Conservation (phyloP, 306 rosid genomes). For the Crataegus laevigata region DNA sequence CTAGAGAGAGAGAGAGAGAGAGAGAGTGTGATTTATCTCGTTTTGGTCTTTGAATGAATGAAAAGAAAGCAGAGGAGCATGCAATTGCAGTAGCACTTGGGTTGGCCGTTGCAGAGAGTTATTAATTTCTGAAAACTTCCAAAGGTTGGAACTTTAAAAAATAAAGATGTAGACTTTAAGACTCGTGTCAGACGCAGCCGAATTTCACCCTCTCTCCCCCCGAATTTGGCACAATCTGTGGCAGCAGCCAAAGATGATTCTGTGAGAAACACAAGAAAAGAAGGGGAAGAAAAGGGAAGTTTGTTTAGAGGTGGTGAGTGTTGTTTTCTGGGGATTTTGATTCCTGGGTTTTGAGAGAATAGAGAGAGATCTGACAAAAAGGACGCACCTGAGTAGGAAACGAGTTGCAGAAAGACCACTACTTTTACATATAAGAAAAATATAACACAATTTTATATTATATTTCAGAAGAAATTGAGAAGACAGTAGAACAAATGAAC, state of each 20-base stretch:
- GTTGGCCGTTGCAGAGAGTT: conserved; percentile 1
- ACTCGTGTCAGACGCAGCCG: conserved; percentile 5
- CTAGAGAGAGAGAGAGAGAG: not conserved
- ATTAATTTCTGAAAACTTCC: not conserved
- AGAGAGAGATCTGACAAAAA: conserved; percentile 36
- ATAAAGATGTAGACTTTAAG: not conserved
- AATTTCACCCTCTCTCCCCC: not conserved
- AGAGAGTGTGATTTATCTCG: conserved; percentile 9
- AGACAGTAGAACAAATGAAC: not conserved
- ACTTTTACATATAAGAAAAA: not conserved
- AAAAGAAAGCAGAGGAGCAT: not conserved
- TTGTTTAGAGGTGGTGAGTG: not conserved
- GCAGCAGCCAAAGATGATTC: conserved; percentile 2
- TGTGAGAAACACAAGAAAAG: conserved; percentile 14
- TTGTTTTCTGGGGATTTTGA: conserved; percentile 5
- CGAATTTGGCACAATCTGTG: not conserved
- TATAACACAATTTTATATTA: not conserved
- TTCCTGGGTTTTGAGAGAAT: conserved; percentile 18
- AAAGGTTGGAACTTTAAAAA: not conserved
- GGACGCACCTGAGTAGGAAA: conserved; percentile 6
- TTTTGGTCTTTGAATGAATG: conserved; percentile 8
- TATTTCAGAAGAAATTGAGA: not conserved
- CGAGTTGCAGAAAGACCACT: not conserved
- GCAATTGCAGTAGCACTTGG: conserved; percentile 12
- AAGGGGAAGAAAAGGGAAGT: not conserved